phyloP scores from a whole-genome alignment of 1,284 basidiomycete genomes.

The Malassezia sympodialis region DNA sequence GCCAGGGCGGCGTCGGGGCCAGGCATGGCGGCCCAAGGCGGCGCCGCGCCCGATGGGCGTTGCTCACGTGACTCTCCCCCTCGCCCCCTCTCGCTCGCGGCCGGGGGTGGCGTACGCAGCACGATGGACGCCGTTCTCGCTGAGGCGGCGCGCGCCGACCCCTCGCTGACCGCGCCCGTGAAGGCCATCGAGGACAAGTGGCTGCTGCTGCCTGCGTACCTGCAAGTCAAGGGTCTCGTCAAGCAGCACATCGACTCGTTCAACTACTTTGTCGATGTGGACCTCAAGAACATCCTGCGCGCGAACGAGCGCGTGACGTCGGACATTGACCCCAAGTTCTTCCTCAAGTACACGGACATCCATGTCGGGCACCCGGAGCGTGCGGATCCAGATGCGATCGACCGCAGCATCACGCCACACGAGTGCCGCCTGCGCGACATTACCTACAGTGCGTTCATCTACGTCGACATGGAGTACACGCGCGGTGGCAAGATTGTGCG shows the following conservation, averaged over 20 bases:
- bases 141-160: constrained; percentile 26
- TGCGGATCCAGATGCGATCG: constrained; percentile 62
- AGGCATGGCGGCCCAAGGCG: background rate
- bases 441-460: constrained; percentile 86
- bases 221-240: constrained; percentile 47
- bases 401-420: constrained; percentile 83
- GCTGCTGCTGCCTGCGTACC: constrained; percentile 44
- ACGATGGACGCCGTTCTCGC: constrained; percentile 9
- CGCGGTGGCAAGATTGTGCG: constrained; percentile 81
- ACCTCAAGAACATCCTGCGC: constrained; percentile 66
- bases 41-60: background rate
- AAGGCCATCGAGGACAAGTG: constrained; percentile 52
- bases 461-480: constrained; percentile 90
- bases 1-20: background rate
- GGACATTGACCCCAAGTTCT: constrained; percentile 93
- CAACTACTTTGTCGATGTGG: constrained; percentile 94
- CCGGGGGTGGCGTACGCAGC: constrained; percentile 1
- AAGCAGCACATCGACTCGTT: constrained; percentile 99
- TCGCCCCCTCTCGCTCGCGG: background rate
- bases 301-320: constrained; percentile 53
- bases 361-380: constrained; percentile 66
- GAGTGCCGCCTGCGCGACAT: constrained; percentile 94
- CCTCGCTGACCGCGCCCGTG: constrained; percentile 51
- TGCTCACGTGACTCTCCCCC: constrained; percentile 1
- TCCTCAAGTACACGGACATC: constrained; percentile 94